Conservation (phyloP, 2,329 filamentous ascomycete species). For the Penicillium sp. region DNA sequence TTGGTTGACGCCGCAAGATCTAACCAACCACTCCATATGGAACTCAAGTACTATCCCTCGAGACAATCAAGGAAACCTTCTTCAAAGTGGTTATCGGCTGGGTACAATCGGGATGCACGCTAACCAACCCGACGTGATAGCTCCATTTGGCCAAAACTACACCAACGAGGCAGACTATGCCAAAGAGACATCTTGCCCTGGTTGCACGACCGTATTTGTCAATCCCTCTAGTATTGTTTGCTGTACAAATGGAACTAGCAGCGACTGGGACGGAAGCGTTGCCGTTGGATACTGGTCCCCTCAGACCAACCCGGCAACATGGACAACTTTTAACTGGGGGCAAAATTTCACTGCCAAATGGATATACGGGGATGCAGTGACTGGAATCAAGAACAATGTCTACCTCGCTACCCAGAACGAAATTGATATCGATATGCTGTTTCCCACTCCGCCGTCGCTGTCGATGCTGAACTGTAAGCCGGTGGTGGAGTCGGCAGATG, state of each 20-base stretch:
- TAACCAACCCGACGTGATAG: too few relatives aligned
- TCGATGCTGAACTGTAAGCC: constrained; percentile 9
- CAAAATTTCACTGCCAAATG: constrained; percentile 14
- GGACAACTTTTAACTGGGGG: constrained; percentile 3
- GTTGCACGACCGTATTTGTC: constrained; percentile 10
- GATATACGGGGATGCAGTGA: constrained; percentile 8
- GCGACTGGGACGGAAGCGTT: neutral
- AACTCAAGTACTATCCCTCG: constrained; percentile 11
- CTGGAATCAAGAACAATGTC: constrained; percentile 4
- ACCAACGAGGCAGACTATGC: neutral
- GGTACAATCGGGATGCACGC: neutral
- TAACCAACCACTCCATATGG: constrained; percentile 5
- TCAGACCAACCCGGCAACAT: constrained; percentile 1
- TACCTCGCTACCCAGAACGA: neutral
- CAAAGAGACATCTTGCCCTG: neutral
- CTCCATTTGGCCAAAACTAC: too few relatives aligned
- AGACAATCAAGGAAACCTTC: neutral
- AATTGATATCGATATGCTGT: constrained; percentile 1
- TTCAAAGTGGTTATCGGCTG: constrained; percentile 7
- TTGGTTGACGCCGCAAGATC: constrained; percentile 4
- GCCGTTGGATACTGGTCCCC: constrained; percentile 17
- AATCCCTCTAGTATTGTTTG: constrained; percentile 10
- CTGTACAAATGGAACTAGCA: constrained; percentile 11
- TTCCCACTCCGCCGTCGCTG: constrained; percentile 4
- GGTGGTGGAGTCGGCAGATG: constrained; percentile 6